Base-by-base conservation (phyloP, 2,329 filamentous ascomycete species). In the Diaporthe ilicicola region DNA sequence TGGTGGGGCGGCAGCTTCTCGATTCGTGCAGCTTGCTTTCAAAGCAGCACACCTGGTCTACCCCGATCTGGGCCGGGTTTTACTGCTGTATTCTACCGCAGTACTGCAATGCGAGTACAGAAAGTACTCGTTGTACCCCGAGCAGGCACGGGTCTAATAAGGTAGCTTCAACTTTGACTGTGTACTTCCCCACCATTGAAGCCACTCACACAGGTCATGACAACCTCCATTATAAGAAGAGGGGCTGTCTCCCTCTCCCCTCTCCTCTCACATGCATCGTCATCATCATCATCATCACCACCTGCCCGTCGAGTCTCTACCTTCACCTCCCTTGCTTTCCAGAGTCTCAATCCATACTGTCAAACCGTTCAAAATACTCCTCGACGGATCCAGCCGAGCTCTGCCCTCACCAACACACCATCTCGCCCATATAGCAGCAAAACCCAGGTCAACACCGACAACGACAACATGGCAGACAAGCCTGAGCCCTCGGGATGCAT, bases 401-500 rank as follows among this genome's bases (percentile, higher is more conserved):
- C 42, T 22, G 4, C 34, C 24, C 44, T n/a, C 24, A 46, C 3
- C 5, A 22, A 12, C 22, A 55, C 37, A 4, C 17, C 37, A 27
- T 24, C 19, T 39, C 65, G 51, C 9, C 39, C 42, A 24, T 67
- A 56, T 37, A 67, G 65, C 64, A 55, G 51, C 65, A 50, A 19
- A 48, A 15, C 6, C 64, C 42, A 29, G 4, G 6, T 10, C n/a
- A 44, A 55, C 48, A 39, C 7, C 50, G 27, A 39, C n/a, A 56
- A 8, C 51, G 17, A 50, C 51, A 24, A 59, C 19, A 68, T 68
- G 65, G 59, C 56, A 67, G 74, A 76, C 2, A 81, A 81, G 80
- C 73, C 80, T 27, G 80, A 82, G 70, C 86, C 88, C 22, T 88
- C 84, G 7, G 89, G 89, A 70, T 82, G 90, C 71, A 87, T 89